Conservation (phyloP, 2,329 filamentous ascomycete genomes). For the Nannizziopsis arthrosporioides region DNA sequence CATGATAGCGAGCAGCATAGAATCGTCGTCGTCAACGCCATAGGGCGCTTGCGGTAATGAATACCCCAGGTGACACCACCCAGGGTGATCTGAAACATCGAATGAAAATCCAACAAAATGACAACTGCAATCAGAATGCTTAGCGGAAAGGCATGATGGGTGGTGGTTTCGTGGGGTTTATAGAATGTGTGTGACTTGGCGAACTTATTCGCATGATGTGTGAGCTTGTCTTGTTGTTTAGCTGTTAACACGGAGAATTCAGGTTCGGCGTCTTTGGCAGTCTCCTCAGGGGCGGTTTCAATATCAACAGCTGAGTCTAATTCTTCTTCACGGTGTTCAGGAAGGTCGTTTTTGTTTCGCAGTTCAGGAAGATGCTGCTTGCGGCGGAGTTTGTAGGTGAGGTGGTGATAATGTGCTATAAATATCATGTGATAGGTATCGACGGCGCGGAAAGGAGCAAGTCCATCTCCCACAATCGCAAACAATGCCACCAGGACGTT, state of each 20-base stretch:
- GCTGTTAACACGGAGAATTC: slow-evolving; percentile 53
- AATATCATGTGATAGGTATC: slow-evolving; percentile 84
- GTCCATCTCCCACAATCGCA: slow-evolving; percentile 56
- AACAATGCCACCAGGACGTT: slow-evolving; percentile 60
- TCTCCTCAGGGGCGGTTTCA: slow-evolving; percentile 30
- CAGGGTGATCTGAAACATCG: slow-evolving; percentile 65
- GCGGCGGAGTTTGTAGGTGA: slow-evolving; percentile 54
- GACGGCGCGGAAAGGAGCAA: slow-evolving; percentile 62
- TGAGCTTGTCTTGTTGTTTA: slow-evolving; percentile 55
- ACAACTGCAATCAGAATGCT: slow-evolving; percentile 63
- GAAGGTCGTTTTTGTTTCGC: slow-evolving; percentile 56
- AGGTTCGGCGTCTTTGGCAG: slow-evolving; percentile 37
- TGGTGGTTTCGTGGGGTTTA: slow-evolving; percentile 75
- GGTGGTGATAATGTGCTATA: slow-evolving; percentile 59
- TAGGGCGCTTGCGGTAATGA: slow-evolving; percentile 54
- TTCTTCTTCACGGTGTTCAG: slow-evolving; percentile 7
- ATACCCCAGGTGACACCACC: slow-evolving; percentile 71
- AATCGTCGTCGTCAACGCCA: slow-evolving; percentile 67
- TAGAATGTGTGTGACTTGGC: slow-evolving; percentile 78
- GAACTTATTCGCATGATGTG: slow-evolving; percentile 69
- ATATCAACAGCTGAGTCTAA: slow-evolving; percentile 33
- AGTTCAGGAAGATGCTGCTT: slow-evolving; percentile 51
- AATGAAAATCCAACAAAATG: slow-evolving; percentile 68
- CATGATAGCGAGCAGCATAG: slow-evolving; percentile 66
- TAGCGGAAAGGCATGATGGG: slow-evolving; percentile 68